These are phyloP conservation scores for Prunus davidiana DNA, from an alignment of 306 rosid species.

Conservation along the genomic window DNA sequence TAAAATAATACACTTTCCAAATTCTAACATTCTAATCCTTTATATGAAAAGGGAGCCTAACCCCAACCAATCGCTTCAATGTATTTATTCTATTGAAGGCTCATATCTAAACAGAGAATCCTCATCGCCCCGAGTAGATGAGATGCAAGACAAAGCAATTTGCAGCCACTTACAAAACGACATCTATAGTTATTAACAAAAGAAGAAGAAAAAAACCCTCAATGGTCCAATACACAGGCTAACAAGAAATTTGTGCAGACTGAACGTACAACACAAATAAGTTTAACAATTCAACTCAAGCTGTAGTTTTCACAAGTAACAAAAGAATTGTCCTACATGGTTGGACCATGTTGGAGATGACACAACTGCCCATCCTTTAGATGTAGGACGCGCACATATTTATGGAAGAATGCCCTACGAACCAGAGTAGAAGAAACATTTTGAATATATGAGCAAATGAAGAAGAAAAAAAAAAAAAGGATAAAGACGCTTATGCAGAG, in stretches of 20 bases:
- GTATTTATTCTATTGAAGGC: neutral
- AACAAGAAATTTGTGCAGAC: neutral
- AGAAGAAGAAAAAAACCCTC: neutral
- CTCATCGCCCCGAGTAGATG: neutral
- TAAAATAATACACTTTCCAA: neutral
- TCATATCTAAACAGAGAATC: neutral
- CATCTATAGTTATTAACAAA: neutral
- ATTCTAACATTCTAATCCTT: no score
- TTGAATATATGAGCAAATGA: neutral
- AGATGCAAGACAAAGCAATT: neutral
- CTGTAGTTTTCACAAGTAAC: neutral
- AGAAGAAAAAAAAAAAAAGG: no score
- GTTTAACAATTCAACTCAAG: neutral
- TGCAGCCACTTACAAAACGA: neutral
- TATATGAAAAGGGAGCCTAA: neutral
- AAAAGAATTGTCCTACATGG: neutral
- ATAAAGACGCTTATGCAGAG: neutral
- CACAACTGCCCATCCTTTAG: neutral
- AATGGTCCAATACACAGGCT: neutral
- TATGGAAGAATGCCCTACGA: no score
- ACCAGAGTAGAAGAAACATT: neutral
- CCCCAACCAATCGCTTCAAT: neutral
- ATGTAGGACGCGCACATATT: neutral
- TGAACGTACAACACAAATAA: neutral
- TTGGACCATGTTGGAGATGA: neutral